Conservation (phyloP, 2,329 filamentous ascomycete species). For the Raffaelea deltoideospora region DNA sequence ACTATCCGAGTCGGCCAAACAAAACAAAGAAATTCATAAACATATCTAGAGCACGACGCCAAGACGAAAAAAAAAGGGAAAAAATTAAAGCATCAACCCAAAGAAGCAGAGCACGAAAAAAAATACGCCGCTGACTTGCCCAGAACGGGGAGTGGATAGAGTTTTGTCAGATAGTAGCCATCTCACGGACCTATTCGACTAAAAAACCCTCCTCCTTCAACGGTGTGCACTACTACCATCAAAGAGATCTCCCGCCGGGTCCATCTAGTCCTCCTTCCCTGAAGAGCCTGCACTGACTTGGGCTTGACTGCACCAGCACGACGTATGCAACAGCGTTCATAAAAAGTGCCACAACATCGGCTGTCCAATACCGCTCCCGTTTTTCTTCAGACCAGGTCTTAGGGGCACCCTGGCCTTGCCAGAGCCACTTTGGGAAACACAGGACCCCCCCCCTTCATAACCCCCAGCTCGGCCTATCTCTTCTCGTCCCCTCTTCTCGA, state of each 20-base stretch:
- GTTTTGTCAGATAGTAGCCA: constrained; percentile 2
- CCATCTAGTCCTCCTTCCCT: constrained; percentile 36
- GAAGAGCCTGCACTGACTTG: constrained; percentile 29
- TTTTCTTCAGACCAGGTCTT: constrained; percentile 1
- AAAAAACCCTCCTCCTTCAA: constrained; percentile 2
- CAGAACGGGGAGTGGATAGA: constrained; percentile 2
- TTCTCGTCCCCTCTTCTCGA: constrained; percentile 14
- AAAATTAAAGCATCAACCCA: no score
- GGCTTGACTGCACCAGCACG: no score
- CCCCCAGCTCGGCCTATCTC: constrained; percentile 4
- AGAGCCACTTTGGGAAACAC: constrained; percentile 5
- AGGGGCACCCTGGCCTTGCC: constrained; percentile 4
- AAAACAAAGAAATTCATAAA: neutral
- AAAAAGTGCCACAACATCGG: constrained; percentile 10
- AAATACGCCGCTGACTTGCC: neutral
- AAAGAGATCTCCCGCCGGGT: constrained; percentile 21
- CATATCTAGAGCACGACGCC: neutral
- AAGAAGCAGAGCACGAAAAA: neutral
- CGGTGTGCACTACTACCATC: no score
- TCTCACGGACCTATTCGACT: constrained; percentile 5
- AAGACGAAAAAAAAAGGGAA: neutral
- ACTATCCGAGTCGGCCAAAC: neutral
- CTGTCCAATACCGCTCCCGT: constrained; percentile 10
- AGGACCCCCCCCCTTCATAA: constrained; percentile 2
- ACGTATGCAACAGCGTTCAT: constrained; percentile 20